Evolutionary conservation across 2,329 filamentous ascomycete genomes (phyloP), one percentile per base, ranked within the genome.

Genomic region (Xylaria sp.): DNA sequence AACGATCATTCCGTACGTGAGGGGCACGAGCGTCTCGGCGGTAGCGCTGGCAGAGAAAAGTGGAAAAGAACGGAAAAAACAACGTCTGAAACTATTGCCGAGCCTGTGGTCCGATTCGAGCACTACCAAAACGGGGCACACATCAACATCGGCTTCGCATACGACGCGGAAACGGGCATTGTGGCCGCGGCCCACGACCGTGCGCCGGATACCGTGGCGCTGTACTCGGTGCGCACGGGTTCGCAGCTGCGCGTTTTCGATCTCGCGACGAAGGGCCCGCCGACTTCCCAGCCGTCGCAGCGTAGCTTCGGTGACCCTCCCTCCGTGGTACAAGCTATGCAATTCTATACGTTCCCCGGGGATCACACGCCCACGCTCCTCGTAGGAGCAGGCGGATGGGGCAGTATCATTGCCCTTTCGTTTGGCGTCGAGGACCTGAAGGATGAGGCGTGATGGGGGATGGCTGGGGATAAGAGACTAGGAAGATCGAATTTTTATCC

Each of bases 101-200:
- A 49, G 4, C 79, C 85, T 0, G 67, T 85, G 1, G 69, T 87
- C 8, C 54, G 54, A 0, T 87, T 88, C 60, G 74, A 77, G 0
- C 77, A 71, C 2, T 86, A 86, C 71, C 69, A 70, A 29, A 89
- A 88, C 68, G 70, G 71, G 0, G 80, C 80, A 0, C 78, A 80
- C 43, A 72, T 81, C 41, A 72, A 80, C 17, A 76, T 83, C 9
- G 86, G 85, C 1, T 80, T 87, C 66, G 84, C 85, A 54, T 78
- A 83, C 4, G 78, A 81, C 58, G 48, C 72, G 0, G 75, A 77
- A n/a, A 71, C 79, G 7, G 83, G 82, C 11, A 66, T 84, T 23
- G 79, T 85, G 4, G 85, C 85, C 0, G 81, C 85, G 0, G 83
- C 82, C 0, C 83, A 85, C 47, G 81, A 83, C 38, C 77, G 83